These are phyloP conservation scores for Coniella lustricola DNA, from an alignment of 2,329 filamentous ascomycete genomes.

Conservation along the genomic window DNA sequence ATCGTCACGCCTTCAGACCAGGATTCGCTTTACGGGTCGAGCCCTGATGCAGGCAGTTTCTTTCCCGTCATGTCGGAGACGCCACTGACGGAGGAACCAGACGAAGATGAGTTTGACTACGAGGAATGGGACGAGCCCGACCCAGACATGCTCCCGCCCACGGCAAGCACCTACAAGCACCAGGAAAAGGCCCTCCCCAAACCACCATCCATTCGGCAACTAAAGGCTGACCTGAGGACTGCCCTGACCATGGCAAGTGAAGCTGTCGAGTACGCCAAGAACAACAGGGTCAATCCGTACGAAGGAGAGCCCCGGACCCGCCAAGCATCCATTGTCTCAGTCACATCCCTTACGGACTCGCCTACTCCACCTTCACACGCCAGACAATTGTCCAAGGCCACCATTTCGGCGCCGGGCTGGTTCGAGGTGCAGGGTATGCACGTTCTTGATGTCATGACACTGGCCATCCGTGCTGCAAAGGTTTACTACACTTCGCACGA, in stretches of 20 bases:
- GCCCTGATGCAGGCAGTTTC: slow-evolving; percentile 45
- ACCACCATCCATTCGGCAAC: slow-evolving; percentile 72
- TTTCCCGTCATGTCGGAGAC: slow-evolving; percentile 24
- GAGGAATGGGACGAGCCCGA: slow-evolving; percentile 60
- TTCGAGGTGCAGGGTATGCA: slow-evolving; percentile 87
- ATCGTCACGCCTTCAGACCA: slow-evolving; percentile 38
- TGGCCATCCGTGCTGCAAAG: slow-evolving; percentile 93
- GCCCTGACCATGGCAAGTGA: slow-evolving; percentile 63
- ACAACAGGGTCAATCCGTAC: slow-evolving; percentile 14
- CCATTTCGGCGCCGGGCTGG: slow-evolving; percentile 54
- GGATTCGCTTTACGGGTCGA: slow-evolving; percentile 54
- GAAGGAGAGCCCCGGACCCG: slow-evolving; percentile 24
- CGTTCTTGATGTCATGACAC: slow-evolving; percentile 83
- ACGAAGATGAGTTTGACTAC: slow-evolving; percentile 40
- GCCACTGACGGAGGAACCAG: slow-evolving; percentile 36
- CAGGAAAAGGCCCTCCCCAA: slow-evolving; percentile 75
- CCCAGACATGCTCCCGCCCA: slow-evolving; percentile 82
- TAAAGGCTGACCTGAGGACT: slow-evolving; percentile 61
- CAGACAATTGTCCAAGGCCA: slow-evolving; percentile 18
- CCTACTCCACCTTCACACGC: slow-evolving; percentile 16
- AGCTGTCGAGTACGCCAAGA: slow-evolving; percentile 54
- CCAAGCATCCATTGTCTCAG: slow-evolving; percentile 13
- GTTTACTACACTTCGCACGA: slow-evolving; percentile 95
- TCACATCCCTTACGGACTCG: slow-evolving; percentile 14
- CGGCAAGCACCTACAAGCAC: slow-evolving; percentile 90